Evolutionary conservation across 1,284 basidiomycete genomes (phyloP), one percentile per base, ranked within the genome.

Genomic region (Ustanciosporium gigantosporum): DNA sequence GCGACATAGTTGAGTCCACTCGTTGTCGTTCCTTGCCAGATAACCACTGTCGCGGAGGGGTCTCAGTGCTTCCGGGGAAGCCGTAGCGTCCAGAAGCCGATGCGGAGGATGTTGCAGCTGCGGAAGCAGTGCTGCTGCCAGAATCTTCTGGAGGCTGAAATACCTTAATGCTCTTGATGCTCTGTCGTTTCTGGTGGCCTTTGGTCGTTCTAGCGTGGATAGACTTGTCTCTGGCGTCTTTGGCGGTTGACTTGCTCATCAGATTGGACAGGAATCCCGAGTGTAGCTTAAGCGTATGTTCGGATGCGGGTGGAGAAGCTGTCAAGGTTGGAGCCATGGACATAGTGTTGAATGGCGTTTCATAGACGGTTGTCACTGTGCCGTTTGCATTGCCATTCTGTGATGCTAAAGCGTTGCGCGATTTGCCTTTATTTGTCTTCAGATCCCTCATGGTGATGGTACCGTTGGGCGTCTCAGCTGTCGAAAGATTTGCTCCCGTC

Each of bases 121-220:
- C 32, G 9, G 8, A 22, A 11, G 19, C 34, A 24, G 15, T 36
- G 13, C 22, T 27, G n/a, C 22, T 25, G 5, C 21, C 19, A 19
- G 21, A 40, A n/a, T 27, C 25, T 1, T 62, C 52, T 25, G 31
- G 29, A 1, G 35, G 31, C 32, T 66, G 57, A 19, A 66, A 57
- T 24, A 66, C 52, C n/a, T 66, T 59, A 35, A 65, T 67, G 50
- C 53, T 57, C 35, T 46, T 41, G 27, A 67, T 65, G 19, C 46
- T 51, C 23, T 56, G 51, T 5, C 60, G 36, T 23, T 67, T 67
- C 11, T 16, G 13, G 41, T 65, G 61, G 1, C 46, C 48, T 13
- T n/a, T 35, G 1, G 16, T 9, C 32, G 32, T 16, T 8, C 16
- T 8, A 34, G 15, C 32, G 9, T 19, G 32, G 7, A 8, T 17